phyloP scores from a whole-genome alignment of 2,329 filamentous ascomycete genomes.

The Colletotrichum sidae region DNA sequence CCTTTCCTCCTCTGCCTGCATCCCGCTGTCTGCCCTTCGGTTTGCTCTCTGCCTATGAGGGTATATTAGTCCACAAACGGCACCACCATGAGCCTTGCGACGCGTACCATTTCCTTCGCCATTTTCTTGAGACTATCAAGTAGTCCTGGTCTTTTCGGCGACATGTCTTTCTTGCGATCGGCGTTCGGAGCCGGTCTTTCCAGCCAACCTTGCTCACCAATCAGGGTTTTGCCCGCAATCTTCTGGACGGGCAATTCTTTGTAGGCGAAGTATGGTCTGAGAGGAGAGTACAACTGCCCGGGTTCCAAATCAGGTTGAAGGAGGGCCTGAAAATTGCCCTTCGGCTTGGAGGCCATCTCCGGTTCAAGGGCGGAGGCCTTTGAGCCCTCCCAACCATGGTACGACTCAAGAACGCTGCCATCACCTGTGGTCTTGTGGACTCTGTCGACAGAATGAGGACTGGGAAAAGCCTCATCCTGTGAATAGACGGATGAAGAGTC shows the following conservation, averaged over 20 bases:
- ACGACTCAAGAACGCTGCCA: slow-evolving; percentile 34
- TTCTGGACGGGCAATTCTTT: slow-evolving; percentile 51
- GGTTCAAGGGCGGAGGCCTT: slow-evolving; percentile 7
- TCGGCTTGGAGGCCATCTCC: slow-evolving; percentile 1
- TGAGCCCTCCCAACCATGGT: slow-evolving; percentile 28
- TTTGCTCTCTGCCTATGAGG: slow-evolving; percentile 51
- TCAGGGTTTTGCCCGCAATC: slow-evolving; percentile 62
- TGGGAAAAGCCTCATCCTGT: slow-evolving; percentile 20
- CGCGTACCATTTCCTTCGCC: slow-evolving; percentile 64
- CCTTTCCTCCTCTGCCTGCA: slow-evolving; percentile 41
- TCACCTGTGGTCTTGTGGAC: slow-evolving; percentile 24
- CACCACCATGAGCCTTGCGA: neutral
- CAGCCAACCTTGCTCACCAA: slow-evolving; percentile 69
- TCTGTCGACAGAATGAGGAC: slow-evolving; percentile 19
- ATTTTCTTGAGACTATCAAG: slow-evolving; percentile 63
- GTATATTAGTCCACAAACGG: slow-evolving; percentile 1
- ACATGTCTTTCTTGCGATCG: slow-evolving; percentile 35
- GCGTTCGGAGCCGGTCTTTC: slow-evolving; percentile 55
- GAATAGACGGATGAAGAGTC: slow-evolving; percentile 38
- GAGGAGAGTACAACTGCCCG: slow-evolving; percentile 53
- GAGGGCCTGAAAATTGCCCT: slow-evolving; percentile 27
- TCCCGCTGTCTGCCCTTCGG: slow-evolving; percentile 47
- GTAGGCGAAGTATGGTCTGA: slow-evolving; percentile 56
- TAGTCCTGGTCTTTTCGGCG: slow-evolving; percentile 54
- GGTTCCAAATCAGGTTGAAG: slow-evolving; percentile 32